Evolutionary conservation across 2,329 filamentous ascomycete species (phyloP).

Genomic region (Claviceps arundinis): DNA sequence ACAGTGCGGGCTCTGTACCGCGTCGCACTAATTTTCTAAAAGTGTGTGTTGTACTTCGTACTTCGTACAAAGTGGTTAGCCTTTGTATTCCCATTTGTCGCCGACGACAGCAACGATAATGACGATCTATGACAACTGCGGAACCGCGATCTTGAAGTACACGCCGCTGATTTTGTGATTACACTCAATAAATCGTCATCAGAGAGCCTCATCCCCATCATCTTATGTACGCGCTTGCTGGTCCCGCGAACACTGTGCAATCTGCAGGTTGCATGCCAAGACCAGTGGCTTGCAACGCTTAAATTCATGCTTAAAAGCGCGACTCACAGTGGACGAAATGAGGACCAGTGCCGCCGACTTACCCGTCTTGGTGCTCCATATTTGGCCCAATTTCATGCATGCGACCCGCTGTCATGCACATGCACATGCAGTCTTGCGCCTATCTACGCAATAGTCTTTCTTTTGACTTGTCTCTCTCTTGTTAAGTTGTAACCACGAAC

Average conservation of each 20-base stretch:
- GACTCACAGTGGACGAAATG: constrained; percentile 6
- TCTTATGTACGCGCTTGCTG: neutral
- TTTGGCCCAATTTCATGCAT: neutral
- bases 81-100: too few relatives aligned
- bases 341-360: constrained; percentile 8
- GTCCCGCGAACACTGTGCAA: constrained; percentile 4
- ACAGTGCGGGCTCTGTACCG: neutral
- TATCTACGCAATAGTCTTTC: neutral
- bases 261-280: constrained; percentile 23
- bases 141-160: too few relatives aligned
- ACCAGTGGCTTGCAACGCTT: constrained; percentile 32
- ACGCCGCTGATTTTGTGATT: too few relatives aligned
- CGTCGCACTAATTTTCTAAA: too few relatives aligned
- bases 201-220: too few relatives aligned
- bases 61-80: too few relatives aligned
- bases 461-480: too few relatives aligned
- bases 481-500: too few relatives aligned
- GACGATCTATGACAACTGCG: too few relatives aligned
- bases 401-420: neutral
- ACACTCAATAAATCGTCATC: too few relatives aligned
- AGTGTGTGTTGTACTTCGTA: too few relatives aligned
- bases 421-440: neutral
- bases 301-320: constrained; percentile 37
- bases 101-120: too few relatives aligned
- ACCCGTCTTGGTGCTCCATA: constrained; percentile 5